These are phyloP conservation scores for Blumeria hordei DNA, from an alignment of 2,329 filamentous ascomycete genomes.

Conservation along the genomic window DNA sequence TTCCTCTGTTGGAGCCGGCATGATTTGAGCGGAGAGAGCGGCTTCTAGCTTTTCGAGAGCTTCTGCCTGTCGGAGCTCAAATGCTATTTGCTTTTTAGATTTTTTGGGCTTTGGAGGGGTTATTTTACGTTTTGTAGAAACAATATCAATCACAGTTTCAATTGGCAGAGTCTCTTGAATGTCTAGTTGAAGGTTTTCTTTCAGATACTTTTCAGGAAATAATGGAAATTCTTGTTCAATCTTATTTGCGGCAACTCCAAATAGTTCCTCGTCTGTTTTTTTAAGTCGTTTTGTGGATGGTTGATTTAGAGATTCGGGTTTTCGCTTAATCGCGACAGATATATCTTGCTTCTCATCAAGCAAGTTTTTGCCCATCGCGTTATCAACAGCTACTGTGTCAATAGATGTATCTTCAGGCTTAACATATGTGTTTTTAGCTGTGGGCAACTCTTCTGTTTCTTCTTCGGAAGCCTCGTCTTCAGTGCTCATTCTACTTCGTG, in stretches of 20 bases:
- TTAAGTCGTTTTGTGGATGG: slow-evolving; percentile 57
- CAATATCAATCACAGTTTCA: slow-evolving; percentile 5
- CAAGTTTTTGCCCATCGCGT: not conserved
- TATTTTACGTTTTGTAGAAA: slow-evolving; percentile 27
- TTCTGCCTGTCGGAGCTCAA: slow-evolving; percentile 39
- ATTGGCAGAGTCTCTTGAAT: slow-evolving; percentile 23
- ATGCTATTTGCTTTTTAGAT: slow-evolving; percentile 27
- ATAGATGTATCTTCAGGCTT: slow-evolving; percentile 41
- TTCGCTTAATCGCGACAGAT: slow-evolving; percentile 42
- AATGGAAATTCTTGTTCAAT: slow-evolving; percentile 26
- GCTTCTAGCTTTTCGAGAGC: slow-evolving; percentile 29
- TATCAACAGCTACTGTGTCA: slow-evolving; percentile 22
- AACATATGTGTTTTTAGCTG: slow-evolving; percentile 15
- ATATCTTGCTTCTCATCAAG: not conserved
- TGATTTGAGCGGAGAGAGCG: slow-evolving; percentile 16
- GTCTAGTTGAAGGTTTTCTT: slow-evolving; percentile 25
- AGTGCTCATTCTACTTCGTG: slow-evolving; percentile 47
- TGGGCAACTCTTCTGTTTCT: slow-evolving; percentile 7
- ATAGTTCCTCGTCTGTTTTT: slow-evolving; percentile 57
- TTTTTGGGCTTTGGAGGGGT: slow-evolving; percentile 42
- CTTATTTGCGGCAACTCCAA: slow-evolving; percentile 34
- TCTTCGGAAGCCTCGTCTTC: slow-evolving; percentile 24
- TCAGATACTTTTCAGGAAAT: slow-evolving; percentile 15
- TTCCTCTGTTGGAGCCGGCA: slow-evolving; percentile 13
- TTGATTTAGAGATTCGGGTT: slow-evolving; percentile 39